Evolutionary conservation across 768 basidiomycete genomes (phyloP).

Genomic region (Russula olivacea): DNA sequence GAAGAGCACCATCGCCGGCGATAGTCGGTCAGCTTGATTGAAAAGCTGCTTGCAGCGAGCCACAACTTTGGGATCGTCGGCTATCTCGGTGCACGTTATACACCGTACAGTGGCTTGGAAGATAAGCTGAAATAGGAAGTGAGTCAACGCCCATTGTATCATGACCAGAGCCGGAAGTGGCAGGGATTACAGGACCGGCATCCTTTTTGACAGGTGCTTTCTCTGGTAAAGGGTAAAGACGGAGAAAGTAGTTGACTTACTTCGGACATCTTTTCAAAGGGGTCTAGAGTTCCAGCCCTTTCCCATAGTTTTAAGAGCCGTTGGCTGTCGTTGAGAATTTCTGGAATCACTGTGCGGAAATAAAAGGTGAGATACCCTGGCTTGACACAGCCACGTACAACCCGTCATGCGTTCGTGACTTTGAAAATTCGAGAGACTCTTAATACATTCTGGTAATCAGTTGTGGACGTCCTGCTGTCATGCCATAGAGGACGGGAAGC

Average conservation of each 20-base stretch:
- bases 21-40: conserved; percentile 62
- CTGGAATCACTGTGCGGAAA: conserved; percentile 50
- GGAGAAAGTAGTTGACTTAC: too few relatives aligned
- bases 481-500: conserved; percentile 73
- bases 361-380: conserved; percentile 13
- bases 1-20: conserved; percentile 63
- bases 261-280: conserved; percentile 67
- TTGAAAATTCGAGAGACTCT: conserved; percentile 59
- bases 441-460: conserved; percentile 63
- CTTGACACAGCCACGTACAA: conserved; percentile 40
- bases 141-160: neutral
- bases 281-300: conserved; percentile 56
- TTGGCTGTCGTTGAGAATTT: conserved; percentile 58
- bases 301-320: conserved; percentile 62
- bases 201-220: conserved; percentile 1
- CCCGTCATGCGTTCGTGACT: conserved; percentile 52
- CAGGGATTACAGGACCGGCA: neutral
- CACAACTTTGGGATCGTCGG: conserved; percentile 57
- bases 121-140: conserved; percentile 37
- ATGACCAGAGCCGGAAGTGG: neutral
- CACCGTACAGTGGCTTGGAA: conserved; percentile 71
- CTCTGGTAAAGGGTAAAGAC: conserved; percentile 1
- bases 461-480: conserved; percentile 61
- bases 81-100: conserved; percentile 62
- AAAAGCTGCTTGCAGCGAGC: conserved; percentile 58